phyloP scores from a whole-genome alignment of 192 early-diverging fungal species.

The Pecoramyces ruminantium region DNA sequence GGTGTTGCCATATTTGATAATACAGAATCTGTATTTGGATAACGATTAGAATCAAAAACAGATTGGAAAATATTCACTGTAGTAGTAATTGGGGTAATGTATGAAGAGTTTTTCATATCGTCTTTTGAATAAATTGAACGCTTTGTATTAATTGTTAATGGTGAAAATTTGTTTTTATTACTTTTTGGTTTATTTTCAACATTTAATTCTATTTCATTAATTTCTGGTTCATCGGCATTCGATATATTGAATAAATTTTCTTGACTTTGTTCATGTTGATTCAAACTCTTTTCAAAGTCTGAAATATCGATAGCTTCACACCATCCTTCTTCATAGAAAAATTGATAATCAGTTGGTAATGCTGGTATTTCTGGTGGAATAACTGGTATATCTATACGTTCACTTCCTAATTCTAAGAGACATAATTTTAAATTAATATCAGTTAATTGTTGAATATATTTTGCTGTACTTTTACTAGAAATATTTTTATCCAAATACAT shows the following conservation, averaged over 20 bases:
- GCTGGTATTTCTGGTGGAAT: constrained; percentile 1
- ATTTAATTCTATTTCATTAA: not conserved
- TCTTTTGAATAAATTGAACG: not conserved
- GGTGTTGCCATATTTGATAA: not conserved
- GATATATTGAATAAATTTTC: not conserved
- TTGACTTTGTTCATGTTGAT: not conserved
- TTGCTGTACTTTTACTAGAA: constrained; percentile 42
- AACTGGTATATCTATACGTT: constrained; percentile 17
- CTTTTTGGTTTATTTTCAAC: not conserved
- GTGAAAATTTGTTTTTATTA: not conserved
- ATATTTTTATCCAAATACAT: constrained; percentile 49
- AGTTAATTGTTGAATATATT: constrained; percentile 38
- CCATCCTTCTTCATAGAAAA: constrained; percentile 2
- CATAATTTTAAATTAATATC: constrained; percentile 51
- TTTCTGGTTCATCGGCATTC: not conserved
- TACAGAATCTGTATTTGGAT: not conserved
- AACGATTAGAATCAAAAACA: not conserved
- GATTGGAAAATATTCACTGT: not conserved
- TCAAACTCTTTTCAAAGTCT: not conserved
- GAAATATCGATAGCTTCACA: not conserved
- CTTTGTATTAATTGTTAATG: not conserved
- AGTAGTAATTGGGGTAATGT: not conserved
- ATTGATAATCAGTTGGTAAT: constrained; percentile 3
- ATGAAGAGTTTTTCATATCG: not conserved
- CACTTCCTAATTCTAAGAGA: constrained; percentile 45